Percentiles rank a stretch among this genome's conserved stretches.
These are phyloP conservation scores for Zanthoxylum bungeanum DNA, from an alignment of 345 rosid species.

Conservation along the genomic window DNA sequence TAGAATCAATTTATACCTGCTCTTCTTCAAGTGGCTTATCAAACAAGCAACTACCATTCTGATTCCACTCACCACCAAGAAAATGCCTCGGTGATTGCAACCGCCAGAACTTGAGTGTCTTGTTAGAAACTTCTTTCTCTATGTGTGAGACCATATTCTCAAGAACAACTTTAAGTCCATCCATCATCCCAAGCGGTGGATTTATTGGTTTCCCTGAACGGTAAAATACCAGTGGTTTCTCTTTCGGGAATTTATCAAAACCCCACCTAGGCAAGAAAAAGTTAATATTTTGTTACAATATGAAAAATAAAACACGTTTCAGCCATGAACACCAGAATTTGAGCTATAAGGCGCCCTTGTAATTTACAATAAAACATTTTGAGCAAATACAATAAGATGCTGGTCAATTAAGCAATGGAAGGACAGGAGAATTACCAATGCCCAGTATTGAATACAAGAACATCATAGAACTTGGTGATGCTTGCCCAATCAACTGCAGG, in stretches of 20 bases:
- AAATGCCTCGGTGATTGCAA: slow-evolving; percentile 95
- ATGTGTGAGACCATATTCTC: slow-evolving; percentile 67
- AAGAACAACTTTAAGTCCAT: slow-evolving; percentile 75
- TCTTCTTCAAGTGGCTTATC: slow-evolving; percentile 57
- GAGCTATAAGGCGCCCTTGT: background rate
- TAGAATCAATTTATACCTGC: slow-evolving; percentile 48
- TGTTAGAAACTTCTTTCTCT: slow-evolving; percentile 51
- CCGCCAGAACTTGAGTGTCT: slow-evolving; percentile 83
- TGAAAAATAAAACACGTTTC: background rate
- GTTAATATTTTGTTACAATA: background rate
- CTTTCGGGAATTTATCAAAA: slow-evolving; percentile 82
- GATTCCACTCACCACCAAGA: slow-evolving; percentile 92
- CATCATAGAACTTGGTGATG: slow-evolving; percentile 43
- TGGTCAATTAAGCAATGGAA: background rate
- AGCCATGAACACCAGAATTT: background rate
- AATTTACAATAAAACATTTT: background rate
- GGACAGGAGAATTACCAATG: slow-evolving; percentile 64
- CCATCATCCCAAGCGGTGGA: slow-evolving; percentile 67
- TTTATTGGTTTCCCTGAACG: slow-evolving; percentile 55
- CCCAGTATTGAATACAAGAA: slow-evolving; percentile 84
- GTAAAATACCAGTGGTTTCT: slow-evolving; percentile 82
- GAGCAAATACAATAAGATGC: background rate
- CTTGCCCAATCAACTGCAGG: slow-evolving; percentile 85
- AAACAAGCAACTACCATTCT: slow-evolving; percentile 86
- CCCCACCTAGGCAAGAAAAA: slow-evolving; percentile 67